These are phyloP conservation scores for Albugo candida DNA, from an alignment of 352 stramenopile species.

Conservation along the genomic window DNA sequence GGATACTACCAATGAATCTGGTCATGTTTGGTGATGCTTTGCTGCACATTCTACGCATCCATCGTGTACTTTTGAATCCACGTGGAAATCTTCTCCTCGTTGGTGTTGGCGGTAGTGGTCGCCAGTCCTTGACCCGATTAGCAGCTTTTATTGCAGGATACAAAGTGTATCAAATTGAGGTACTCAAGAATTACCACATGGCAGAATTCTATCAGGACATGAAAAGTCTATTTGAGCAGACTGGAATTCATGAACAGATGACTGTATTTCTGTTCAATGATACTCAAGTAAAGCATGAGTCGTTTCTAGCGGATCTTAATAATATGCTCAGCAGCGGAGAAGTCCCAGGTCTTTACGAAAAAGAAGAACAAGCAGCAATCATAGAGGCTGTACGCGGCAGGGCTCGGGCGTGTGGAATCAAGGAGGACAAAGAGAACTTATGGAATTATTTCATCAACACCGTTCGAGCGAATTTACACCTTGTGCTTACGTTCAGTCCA, in stretches of 20 bases:
- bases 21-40: slow-evolving; percentile 84
- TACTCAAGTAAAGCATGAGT: slow-evolving; percentile 87
- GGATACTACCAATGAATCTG: slow-evolving; percentile 77
- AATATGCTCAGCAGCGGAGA: slow-evolving; percentile 85
- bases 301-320: slow-evolving; percentile 86
- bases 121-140: slow-evolving; percentile 77
- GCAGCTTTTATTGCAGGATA: slow-evolving; percentile 79
- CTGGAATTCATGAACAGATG: slow-evolving; percentile 62
- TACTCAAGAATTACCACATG: slow-evolving; percentile 85
- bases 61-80: slow-evolving; percentile 74
- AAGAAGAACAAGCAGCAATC: slow-evolving; percentile 77
- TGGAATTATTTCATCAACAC: slow-evolving; percentile 88
- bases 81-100: slow-evolving; percentile 84
- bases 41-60: slow-evolving; percentile 81
- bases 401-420: slow-evolving; percentile 41
- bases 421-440: slow-evolving; percentile 78
- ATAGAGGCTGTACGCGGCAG: slow-evolving; percentile 65
- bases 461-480: slow-evolving; percentile 78
- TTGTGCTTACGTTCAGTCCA: slow-evolving; percentile 84
- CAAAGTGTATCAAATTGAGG: slow-evolving; percentile 85
- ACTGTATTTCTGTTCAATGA: slow-evolving; percentile 88
- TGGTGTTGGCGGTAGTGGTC: slow-evolving; percentile 78
- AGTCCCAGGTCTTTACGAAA: slow-evolving; percentile 83
- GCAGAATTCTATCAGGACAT: slow-evolving; percentile 87
- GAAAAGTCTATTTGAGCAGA: slow-evolving; percentile 68